Evolutionary conservation across 1,284 basidiomycete species (phyloP), one percentile per base, ranked within the genome.

Genomic region (Laetiporus sulphureus): DNA sequence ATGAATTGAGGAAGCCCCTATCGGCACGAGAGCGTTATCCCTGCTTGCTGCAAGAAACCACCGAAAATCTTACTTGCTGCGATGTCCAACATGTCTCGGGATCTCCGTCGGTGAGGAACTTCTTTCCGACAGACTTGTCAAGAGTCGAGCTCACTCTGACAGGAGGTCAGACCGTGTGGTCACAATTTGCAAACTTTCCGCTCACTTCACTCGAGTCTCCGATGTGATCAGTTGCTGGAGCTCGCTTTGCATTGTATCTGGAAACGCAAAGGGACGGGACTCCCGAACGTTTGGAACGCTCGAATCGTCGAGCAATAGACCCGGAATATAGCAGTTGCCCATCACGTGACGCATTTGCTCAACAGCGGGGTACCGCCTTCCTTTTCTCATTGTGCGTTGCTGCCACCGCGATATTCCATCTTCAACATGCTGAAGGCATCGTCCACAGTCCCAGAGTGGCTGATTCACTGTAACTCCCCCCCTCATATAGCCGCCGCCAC

Each of bases 11-110:
- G 85, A 13, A 80, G 67, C 21, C 83, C 83, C 84, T 88, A 47
- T 30, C 8, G 32, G 8, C n/a, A 20, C 33, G 33, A n/a, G 16
- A 5, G 11, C 42, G 24, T 24, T 36, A 2, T 38, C 25, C 42
- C 8, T 32, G 25, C 25, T 27, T 27, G 25, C 7, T n/a, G n/a
- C 11, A 37, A 16, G 21, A 16, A 10, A 36, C n/a, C n/a, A n/a
- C n/a, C n/a, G n/a, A n/a, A n/a, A n/a, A n/a, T 46, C 59, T 32
- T 48, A 82, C 87, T 69, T 86, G 81, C 60, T 83, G 79, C 20
- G 85, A 87, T 25, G 84, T 80, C 85, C 87, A 90, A 59, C 87
- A 90, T 16, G 87, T 89, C 59, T 86, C 86, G 44, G 78, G 73
- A 54, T 67, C 83, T 12, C 73, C 69, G 56, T 90, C 87, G 15